phyloP scores from a whole-genome alignment of 768 basidiomycete species.

The Agaricus blazei region DNA sequence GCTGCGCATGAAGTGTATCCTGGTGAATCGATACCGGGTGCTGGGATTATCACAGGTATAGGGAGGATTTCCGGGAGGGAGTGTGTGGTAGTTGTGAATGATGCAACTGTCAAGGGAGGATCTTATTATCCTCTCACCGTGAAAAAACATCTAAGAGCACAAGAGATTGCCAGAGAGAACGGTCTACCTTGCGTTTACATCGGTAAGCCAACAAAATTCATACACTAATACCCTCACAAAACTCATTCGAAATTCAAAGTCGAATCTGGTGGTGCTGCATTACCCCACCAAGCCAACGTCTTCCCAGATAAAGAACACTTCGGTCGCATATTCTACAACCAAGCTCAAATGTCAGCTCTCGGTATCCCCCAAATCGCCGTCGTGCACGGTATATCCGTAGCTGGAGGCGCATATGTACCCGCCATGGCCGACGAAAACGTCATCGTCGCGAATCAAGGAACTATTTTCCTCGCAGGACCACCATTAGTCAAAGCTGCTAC shows the following conservation, averaged over 20 bases:
- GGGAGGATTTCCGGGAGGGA: conserved; percentile 76
- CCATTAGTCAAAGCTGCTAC: conserved; percentile 94
- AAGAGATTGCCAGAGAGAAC: conserved; percentile 92
- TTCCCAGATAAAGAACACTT: conserved; percentile 97
- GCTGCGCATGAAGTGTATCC: conserved; percentile 88
- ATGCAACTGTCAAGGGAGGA: conserved; percentile 90
- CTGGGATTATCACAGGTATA: conserved; percentile 86
- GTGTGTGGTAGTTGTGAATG: conserved; percentile 90
- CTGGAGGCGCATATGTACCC: conserved; percentile 90
- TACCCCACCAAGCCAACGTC: conserved; percentile 90
- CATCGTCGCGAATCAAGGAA: conserved; percentile 87
- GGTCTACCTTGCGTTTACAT: conserved; percentile 88
- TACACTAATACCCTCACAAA: background rate
- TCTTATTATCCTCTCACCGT: conserved; percentile 91
- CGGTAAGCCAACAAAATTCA: conserved; percentile 42
- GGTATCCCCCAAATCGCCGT: conserved; percentile 90
- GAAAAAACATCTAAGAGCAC: conserved; percentile 93
- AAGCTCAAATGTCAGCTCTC: conserved; percentile 92
- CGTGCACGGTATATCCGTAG: conserved; percentile 93
- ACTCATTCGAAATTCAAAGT: conserved; percentile 38
- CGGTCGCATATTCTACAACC: conserved; percentile 87
- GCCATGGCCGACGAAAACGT: conserved; percentile 96
- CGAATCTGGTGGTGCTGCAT: conserved; percentile 89
- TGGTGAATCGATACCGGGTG: conserved; percentile 71
- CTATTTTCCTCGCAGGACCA: conserved; percentile 91